Evolutionary conservation across 148 eudicot genomes (phyloP).

Genomic region (Nepenthes gracilis): DNA sequence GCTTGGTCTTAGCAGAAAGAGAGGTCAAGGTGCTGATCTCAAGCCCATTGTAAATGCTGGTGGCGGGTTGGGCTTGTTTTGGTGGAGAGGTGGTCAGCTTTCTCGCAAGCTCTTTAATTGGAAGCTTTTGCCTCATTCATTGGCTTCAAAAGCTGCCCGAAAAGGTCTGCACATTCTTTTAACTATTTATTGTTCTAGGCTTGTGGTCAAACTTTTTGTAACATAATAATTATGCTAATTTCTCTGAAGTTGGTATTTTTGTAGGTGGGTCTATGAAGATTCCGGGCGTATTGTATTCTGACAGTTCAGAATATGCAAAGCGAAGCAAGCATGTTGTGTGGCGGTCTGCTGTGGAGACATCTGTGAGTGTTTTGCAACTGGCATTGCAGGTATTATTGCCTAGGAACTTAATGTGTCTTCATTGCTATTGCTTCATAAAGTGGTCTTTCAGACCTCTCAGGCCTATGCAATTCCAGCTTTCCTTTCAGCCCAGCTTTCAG

Average conservation of each 20-base stretch:
- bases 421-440: not conserved
- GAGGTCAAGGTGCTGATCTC: constrained; percentile 24
- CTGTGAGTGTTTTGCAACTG: constrained; percentile 66
- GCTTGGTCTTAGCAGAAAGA: constrained; percentile 39
- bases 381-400: constrained; percentile 66
- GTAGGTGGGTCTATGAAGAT: constrained; percentile 74
- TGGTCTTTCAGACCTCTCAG: not conserved
- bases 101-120: constrained; percentile 74
- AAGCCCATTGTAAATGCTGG: constrained; percentile 30
- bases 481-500: not conserved
- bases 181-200: not conserved
- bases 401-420: constrained; percentile 1
- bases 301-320: constrained; percentile 52
- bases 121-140: constrained; percentile 70
- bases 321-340: constrained; percentile 59
- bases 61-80: constrained; percentile 51
- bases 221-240: constrained; percentile 7
- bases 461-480: not conserved
- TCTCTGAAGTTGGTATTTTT: constrained; percentile 13
- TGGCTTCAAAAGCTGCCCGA: constrained; percentile 78
- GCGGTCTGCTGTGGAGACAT: constrained; percentile 76
- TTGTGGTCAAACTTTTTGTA: not conserved
- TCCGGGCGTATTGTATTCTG: constrained; percentile 58
- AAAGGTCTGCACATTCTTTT: constrained; percentile 34
- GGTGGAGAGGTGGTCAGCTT: constrained; percentile 96